Base-by-base conservation (phyloP, 106 monocot species). In the Acanthochlamys bracteata region DNA sequence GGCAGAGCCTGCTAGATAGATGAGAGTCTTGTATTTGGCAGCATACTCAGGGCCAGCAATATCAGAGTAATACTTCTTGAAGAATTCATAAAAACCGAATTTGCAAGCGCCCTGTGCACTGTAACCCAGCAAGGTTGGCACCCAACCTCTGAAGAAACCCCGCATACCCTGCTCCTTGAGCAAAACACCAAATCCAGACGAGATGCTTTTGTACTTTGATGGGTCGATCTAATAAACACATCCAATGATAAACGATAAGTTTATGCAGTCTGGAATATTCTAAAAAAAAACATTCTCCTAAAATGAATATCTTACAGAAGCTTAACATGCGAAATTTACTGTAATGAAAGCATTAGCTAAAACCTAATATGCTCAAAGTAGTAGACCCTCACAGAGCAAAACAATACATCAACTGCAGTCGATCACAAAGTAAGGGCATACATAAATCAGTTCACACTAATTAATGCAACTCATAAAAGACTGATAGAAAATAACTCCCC, bases 71-170 rank as follows among this genome's bases (percentile, higher is more conserved):
- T 79, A 79, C 26, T 79, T 74, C 66, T 79, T 79, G 74, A 79
- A 79, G 65, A 65, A 79, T 65, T 79, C 79, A 65, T 79, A 79
- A 23, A 79, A 74, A 7, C 79, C 79, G 45, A 46, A 70, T 69
- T 79, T 79, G 79, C 69, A 74, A 10, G 79, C 79, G 25, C 79
- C 79, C 65, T 79, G 79, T 24, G 74, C 79, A 47, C 79, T 74
- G 69, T 79, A 79, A 1, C 79, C 79, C 4, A 79, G 60, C 19
- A 79, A 65, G 0, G 79, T 79, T 15, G 79, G 74, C 24, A 61
- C 74, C 79, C 79, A 79, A 7, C 74, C 79, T 53, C 74, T 74
- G 69, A 79, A 79, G 63, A 79, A 74, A 20, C 79, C 79, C 60
- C 74, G 74, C 6, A 74, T 4, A 9, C 79, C 79, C 58, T 79